phyloP scores from a whole-genome alignment of 2,329 filamentous ascomycete genomes.

The Sodiomyces alkalinus region DNA sequence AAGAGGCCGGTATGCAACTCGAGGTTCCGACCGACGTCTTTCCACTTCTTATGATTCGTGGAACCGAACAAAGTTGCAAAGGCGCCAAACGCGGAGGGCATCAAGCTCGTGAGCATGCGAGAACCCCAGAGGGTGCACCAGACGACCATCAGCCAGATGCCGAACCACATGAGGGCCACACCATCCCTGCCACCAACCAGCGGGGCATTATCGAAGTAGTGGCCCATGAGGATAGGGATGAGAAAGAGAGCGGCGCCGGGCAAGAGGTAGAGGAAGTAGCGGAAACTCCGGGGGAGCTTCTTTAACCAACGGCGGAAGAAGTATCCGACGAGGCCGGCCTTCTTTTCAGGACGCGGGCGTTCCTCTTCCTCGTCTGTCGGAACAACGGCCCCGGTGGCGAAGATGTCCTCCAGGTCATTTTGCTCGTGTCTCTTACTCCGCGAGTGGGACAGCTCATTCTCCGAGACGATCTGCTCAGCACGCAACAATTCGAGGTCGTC shows the following conservation, averaged over 20 bases:
- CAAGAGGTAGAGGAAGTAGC: constrained; percentile 32
- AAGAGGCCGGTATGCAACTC: constrained; percentile 78
- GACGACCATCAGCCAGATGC: constrained; percentile 85
- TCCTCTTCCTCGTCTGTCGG: constrained; percentile 4
- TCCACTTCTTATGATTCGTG: constrained; percentile 86
- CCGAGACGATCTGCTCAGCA: constrained; percentile 29
- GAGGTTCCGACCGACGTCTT: constrained; percentile 70
- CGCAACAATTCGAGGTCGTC: constrained; percentile 35
- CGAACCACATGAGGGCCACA: constrained; percentile 76
- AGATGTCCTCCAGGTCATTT: constrained; percentile 27
- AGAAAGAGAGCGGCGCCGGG: constrained; percentile 28
- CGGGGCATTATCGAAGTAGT: constrained; percentile 21
- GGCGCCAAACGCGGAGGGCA: constrained; percentile 29
- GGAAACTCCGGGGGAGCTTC: constrained; percentile 33
- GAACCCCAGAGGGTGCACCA: constrained; percentile 85
- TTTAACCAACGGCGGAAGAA: constrained; percentile 26
- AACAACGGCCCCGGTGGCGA: constrained; percentile 25
- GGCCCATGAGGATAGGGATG: constrained; percentile 29
- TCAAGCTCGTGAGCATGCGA: constrained; percentile 34
- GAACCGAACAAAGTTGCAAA: constrained; percentile 61
- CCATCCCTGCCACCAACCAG: constrained; percentile 52
- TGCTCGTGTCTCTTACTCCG: constrained; percentile 19
- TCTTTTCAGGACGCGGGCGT: constrained; percentile 6
- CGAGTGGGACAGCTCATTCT: constrained; percentile 17
- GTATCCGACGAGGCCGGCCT: constrained; percentile 13